Base-by-base conservation (phyloP, 78 protist species). In the Dictyostelium citrinum region DNA sequence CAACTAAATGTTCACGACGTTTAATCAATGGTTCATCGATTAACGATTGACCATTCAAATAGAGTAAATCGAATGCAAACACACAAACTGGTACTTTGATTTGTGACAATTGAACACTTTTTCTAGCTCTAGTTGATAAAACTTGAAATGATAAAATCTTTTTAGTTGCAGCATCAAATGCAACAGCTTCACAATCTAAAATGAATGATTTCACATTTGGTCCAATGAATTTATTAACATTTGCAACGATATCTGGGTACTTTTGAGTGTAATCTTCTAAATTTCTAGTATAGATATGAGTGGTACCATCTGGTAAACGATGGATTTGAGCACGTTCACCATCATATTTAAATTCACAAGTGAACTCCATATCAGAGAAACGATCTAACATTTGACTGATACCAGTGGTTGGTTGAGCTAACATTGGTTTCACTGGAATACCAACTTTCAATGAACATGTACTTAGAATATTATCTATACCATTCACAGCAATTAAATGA, bases 291-390 rank as follows among this genome's bases (percentile, higher is more conserved):
- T 91, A 99, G 24, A 99, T 97, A n/a, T 17, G 22, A 85, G 97
- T 22, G 29, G 61, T 72, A 37, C 97, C 98, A 67, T 93, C 90
- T 22, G 75, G 95, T 35, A 60, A 6, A 35, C 90, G 14, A 27
- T 95, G 98, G 3, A 95, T 70, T 76, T 91, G 99, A 1, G 98
- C 98, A 5, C 99, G 78, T 95, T 98, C 99, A 22, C 99, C 99
- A 58, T 99, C 99, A 79, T 99, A 99, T 93, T 99, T 99, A 95
- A 90, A 99, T 68, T 99, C 99, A 85, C 99, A 97, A 2, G 99
- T 98, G 94, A 98, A 99, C 11, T 29, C 82, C 70, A 68, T 14
- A 35, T 68, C 97, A 8, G 37, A 78, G 84, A 98, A 97, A 5
- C 98, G 82, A 27, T 97, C 97, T 70, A 98, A 84, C 2, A 98